phyloP scores from a whole-genome alignment of 2,329 filamentous ascomycete species.

The Esteya vermicola region DNA sequence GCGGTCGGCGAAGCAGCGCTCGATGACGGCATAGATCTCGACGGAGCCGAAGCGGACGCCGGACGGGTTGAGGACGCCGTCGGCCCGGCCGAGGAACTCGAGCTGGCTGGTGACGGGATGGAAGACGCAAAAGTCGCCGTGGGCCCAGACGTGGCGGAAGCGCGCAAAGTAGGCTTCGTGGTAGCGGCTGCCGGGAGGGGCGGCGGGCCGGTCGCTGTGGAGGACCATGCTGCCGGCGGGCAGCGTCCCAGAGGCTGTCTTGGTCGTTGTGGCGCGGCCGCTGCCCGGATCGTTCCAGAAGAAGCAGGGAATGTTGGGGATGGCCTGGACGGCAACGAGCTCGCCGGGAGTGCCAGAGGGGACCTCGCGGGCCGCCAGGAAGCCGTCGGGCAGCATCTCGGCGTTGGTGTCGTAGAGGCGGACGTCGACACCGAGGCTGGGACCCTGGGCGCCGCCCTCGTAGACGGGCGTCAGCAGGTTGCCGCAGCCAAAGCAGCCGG shows the following conservation, averaged over 20 bases:
- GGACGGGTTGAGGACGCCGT: conserved; percentile 68
- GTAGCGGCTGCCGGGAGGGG: conserved; percentile 42
- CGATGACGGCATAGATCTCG: conserved; percentile 65
- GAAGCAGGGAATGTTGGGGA: conserved; percentile 61
- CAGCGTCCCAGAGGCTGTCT: conserved; percentile 1
- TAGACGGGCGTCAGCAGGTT: conserved; percentile 58
- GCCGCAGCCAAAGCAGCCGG: conserved; percentile 45
- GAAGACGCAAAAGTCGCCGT: conserved; percentile 64
- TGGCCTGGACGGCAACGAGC: conserved; percentile 54
- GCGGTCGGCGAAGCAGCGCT: conserved; percentile 45
- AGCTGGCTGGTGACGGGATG: conserved; percentile 54
- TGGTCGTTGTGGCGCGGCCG: conserved; percentile 4
- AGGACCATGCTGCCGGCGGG: conserved; percentile 6
- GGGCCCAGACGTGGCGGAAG: conserved; percentile 60
- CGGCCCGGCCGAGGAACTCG: conserved; percentile 54
- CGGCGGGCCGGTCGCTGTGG: conserved; percentile 11
- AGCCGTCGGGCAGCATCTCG: conserved; percentile 23
- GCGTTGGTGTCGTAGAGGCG: conserved; percentile 50
- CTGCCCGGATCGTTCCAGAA: conserved; percentile 42
- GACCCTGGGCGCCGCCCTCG: conserved; percentile 37
- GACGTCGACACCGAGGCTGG: conserved; percentile 33
- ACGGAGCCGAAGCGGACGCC: conserved; percentile 68
- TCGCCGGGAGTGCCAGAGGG: conserved; percentile 55
- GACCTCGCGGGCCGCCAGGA: conserved; percentile 27
- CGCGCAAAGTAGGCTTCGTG: conserved; percentile 46